A percentile compares a stretch with the other conserved stretches of the same genome.
These are phyloP conservation scores for Salix purpurea DNA, from an alignment of 345 rosid genomes.

Conservation along the genomic window DNA sequence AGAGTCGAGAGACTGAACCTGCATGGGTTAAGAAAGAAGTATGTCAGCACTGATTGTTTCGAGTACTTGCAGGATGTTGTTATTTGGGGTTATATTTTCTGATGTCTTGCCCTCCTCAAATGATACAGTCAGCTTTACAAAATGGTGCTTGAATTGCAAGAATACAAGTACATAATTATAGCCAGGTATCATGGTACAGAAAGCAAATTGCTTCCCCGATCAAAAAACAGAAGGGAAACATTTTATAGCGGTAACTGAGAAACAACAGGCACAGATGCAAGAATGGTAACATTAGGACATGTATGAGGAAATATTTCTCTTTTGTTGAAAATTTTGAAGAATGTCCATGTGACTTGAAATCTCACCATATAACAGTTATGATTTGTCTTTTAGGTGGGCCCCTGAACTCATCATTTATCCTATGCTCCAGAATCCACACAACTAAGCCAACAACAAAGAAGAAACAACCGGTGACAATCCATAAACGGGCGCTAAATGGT, in stretches of 20 bases:
- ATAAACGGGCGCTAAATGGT: slow-evolving; percentile 66
- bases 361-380: slow-evolving; percentile 81
- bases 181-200: not conserved
- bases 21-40: slow-evolving; percentile 37
- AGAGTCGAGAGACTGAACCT: slow-evolving; percentile 98
- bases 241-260: not conserved
- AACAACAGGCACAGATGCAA: not conserved
- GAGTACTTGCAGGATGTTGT: slow-evolving; percentile 1
- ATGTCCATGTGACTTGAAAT: not conserved
- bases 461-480: slow-evolving; percentile 65
- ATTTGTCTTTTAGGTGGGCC: slow-evolving; percentile 80
- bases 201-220: not conserved
- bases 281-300: not conserved
- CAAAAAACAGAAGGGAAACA: not conserved
- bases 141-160: not conserved
- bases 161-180: not conserved
- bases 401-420: slow-evolving; percentile 87
- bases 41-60: slow-evolving; percentile 21
- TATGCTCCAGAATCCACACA: slow-evolving; percentile 91
- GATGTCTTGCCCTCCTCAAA: not conserved
- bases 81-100: not conserved
- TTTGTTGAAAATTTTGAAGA: not conserved
- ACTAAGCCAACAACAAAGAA: slow-evolving; percentile 74
- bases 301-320: not conserved
- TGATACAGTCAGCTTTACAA: not conserved